Conservation (phyloP, 331 rosid species). For the Phaseolus coccineus region DNA sequence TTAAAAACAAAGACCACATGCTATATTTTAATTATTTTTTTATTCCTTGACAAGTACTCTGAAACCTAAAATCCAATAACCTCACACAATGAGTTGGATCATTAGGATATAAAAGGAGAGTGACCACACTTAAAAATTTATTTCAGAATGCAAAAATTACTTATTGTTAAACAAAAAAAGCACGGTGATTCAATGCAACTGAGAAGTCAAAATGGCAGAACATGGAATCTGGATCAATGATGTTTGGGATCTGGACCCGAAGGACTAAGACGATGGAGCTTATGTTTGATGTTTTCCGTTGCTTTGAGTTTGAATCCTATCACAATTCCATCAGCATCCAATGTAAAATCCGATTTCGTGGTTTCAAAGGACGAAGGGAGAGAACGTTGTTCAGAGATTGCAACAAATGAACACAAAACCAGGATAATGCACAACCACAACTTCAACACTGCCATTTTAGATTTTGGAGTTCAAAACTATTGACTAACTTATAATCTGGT, state of each 20-base stretch:
- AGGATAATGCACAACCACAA: slow-evolving; percentile 28
- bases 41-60: no score
- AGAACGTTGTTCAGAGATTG: slow-evolving; percentile 28
- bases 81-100: no score
- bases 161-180: background rate
- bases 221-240: slow-evolving; percentile 13
- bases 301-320: background rate
- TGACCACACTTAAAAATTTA: background rate
- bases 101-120: no score
- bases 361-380: slow-evolving; percentile 16
- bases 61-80: no score
- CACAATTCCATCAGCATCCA: background rate
- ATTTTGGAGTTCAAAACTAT: background rate
- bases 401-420: background rate
- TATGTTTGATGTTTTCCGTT: background rate
- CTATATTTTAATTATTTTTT: no score
- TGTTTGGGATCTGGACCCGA: slow-evolving; percentile 49
- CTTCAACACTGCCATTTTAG: slow-evolving; percentile 24
- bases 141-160: background rate
- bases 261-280: slow-evolving; percentile 35
- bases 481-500: background rate
- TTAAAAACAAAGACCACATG: no score
- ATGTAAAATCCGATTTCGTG: slow-evolving; percentile 17
- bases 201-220: background rate
- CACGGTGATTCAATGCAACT: background rate